These are phyloP conservation scores for Claviceps sorghi DNA, from an alignment of 2,329 filamentous ascomycete species.

Conservation along the genomic window DNA sequence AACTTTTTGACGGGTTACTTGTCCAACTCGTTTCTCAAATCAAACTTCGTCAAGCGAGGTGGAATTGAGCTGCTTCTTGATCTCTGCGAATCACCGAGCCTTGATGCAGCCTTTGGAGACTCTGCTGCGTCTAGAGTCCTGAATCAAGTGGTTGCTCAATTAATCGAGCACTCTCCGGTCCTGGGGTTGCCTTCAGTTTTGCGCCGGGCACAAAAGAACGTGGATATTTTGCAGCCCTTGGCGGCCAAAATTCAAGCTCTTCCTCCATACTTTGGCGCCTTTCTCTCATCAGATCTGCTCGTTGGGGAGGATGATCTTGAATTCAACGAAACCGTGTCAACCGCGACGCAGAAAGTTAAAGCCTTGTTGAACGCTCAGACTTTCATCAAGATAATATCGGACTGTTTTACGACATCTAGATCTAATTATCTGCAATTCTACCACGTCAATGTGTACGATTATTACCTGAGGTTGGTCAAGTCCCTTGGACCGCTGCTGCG, in stretches of 20 bases:
- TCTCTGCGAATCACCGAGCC: slow-evolving; percentile 65
- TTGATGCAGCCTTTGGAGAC: slow-evolving; percentile 49
- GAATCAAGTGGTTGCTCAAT: slow-evolving; percentile 56
- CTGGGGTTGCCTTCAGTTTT: slow-evolving; percentile 71
- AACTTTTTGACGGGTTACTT: slow-evolving; percentile 66
- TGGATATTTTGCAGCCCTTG: slow-evolving; percentile 55
- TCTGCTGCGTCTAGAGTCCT: slow-evolving; percentile 54
- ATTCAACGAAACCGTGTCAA: slow-evolving; percentile 28
- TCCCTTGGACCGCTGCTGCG: slow-evolving; percentile 65
- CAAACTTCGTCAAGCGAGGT: slow-evolving; percentile 60
- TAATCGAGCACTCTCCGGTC: slow-evolving; percentile 69
- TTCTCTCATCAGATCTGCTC: slow-evolving; percentile 34
- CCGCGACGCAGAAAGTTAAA: slow-evolving; percentile 67
- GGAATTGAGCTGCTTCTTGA: slow-evolving; percentile 76
- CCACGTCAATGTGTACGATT: slow-evolving; percentile 69
- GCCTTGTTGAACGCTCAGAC: slow-evolving; percentile 63
- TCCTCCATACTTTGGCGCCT: slow-evolving; percentile 57
- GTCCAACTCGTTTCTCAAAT: slow-evolving; percentile 56
- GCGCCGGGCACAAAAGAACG: slow-evolving; percentile 53
- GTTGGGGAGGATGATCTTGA: slow-evolving; percentile 18
- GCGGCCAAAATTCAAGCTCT: slow-evolving; percentile 32
- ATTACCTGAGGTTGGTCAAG: slow-evolving; percentile 60
- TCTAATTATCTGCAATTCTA: slow-evolving; percentile 52
- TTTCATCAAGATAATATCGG: slow-evolving; percentile 58
- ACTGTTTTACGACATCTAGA: slow-evolving; percentile 58